Evolutionary conservation across 192 early-diverging fungal species (phyloP).

Genomic region (Coemansia sp.): DNA sequence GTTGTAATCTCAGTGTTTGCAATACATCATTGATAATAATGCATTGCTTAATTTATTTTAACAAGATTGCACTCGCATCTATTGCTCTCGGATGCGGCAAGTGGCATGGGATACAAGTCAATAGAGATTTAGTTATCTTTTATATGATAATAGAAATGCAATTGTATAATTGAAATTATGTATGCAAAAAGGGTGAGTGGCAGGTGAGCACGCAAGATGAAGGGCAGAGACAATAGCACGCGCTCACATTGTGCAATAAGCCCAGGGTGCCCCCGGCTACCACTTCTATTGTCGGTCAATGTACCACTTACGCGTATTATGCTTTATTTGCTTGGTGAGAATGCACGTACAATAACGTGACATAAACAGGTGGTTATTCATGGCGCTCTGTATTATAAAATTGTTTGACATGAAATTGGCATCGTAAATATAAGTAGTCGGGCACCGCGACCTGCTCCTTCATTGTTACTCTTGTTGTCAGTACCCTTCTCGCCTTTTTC

Average conservation of each 20-base stretch:
- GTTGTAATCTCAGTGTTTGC: not conserved
- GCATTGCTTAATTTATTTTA: not conserved
- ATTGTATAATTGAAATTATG: not conserved
- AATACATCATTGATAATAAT: not conserved
- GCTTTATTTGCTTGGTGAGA: not conserved
- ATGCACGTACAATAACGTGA: not conserved
- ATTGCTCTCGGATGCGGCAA: not conserved
- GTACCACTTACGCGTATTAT: not conserved
- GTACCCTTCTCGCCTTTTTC: not conserved
- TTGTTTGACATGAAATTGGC: not conserved
- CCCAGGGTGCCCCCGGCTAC: not conserved
- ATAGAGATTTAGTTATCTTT: not conserved
- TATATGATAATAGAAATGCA: not conserved
- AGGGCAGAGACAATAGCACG: not conserved
- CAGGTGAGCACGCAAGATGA: not conserved
- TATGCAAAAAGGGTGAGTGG: not conserved
- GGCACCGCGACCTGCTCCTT: not conserved
- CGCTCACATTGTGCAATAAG: not conserved
- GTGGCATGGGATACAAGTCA: not conserved
- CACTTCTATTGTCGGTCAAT: not conserved
- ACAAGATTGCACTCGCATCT: slow-evolving; percentile 4
- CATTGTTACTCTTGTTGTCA: not conserved
- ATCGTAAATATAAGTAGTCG: not conserved
- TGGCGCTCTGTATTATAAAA: not conserved
- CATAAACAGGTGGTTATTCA: not conserved